Evolutionary conservation across 1,284 basidiomycete genomes (phyloP).

Genomic region (Malassezia psittaci): DNA sequence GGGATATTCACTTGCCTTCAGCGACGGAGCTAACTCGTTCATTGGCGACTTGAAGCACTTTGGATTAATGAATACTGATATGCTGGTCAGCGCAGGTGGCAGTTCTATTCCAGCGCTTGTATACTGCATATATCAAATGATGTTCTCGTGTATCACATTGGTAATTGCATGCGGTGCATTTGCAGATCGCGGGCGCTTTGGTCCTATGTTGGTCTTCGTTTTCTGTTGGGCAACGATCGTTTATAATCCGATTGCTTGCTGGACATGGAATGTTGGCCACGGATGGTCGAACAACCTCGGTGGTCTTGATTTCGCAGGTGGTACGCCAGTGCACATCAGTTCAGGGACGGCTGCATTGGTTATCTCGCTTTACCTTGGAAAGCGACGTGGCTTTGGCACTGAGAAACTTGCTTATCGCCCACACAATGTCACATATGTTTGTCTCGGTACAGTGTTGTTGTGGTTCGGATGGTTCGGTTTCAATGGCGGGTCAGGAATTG

Average conservation of each 20-base stretch:
- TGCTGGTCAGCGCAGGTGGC: constrained; percentile 56
- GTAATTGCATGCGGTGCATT: constrained; percentile 76
- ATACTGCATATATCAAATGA: constrained; percentile 77
- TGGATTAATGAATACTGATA: constrained; percentile 69
- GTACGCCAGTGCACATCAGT: constrained; percentile 49
- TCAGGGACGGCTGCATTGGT: constrained; percentile 48
- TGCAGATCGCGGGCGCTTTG: constrained; percentile 78
- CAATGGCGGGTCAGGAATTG: constrained; percentile 48
- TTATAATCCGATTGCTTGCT: constrained; percentile 53
- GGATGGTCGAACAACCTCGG: constrained; percentile 46
- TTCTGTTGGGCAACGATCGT: constrained; percentile 88
- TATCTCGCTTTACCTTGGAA: constrained; percentile 48
- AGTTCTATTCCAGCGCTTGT: constrained; percentile 61
- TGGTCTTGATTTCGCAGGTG: constrained; percentile 50
- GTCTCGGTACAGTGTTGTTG: constrained; percentile 50
- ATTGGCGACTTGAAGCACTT: constrained; percentile 61
- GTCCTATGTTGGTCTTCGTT: constrained; percentile 75
- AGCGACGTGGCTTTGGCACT: constrained; percentile 50
- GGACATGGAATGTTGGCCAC: constrained; percentile 42
- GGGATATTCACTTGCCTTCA: constrained; percentile 50
- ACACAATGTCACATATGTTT: constrained; percentile 48
- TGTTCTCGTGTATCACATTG: constrained; percentile 65
- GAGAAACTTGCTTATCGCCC: constrained; percentile 49
- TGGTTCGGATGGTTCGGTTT: constrained; percentile 49
- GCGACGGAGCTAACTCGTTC: constrained; percentile 45